Conservation (phyloP, 192 early-diverging fungal genomes). For the Coemansia sp. region DNA sequence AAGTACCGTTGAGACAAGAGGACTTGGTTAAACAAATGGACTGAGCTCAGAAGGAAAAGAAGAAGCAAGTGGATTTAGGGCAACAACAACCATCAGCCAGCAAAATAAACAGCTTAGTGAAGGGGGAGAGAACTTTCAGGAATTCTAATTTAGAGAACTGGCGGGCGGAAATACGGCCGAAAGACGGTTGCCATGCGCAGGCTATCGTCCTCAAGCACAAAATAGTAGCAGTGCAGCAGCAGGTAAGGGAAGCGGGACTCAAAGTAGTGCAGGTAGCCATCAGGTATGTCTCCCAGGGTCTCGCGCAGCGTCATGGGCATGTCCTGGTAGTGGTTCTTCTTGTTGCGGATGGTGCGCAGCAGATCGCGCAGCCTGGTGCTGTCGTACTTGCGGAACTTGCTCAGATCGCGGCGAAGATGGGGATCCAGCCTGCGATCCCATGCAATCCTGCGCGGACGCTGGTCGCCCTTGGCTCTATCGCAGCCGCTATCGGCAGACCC, state of each 20-base stretch:
- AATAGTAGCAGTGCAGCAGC: conserved; percentile 85
- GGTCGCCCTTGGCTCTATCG: background rate
- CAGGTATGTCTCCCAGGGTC: conserved; percentile 79
- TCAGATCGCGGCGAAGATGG: conserved; percentile 73
- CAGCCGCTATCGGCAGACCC: background rate
- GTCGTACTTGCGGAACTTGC: conserved; percentile 94
- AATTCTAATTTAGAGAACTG: conserved; percentile 38
- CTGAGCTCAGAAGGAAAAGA: background rate
- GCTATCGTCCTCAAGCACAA: conserved; percentile 66
- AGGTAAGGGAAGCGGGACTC: conserved; percentile 86
- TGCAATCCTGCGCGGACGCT: conserved; percentile 22
- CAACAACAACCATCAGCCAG: too few relatives aligned
- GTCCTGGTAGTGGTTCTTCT: conserved; percentile 98
- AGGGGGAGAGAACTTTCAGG: too few relatives aligned
- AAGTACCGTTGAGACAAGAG: background rate
- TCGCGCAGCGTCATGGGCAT: conserved; percentile 73
- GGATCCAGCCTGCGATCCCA: conserved; percentile 55
- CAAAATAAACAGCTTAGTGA: background rate
- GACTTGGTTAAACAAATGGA: background rate
- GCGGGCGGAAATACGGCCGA: conserved; percentile 64
- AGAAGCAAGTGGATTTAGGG: too few relatives aligned
- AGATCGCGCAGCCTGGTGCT: conserved; percentile 80
- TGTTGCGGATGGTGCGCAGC: conserved; percentile 88
- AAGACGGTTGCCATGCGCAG: conserved; percentile 67
- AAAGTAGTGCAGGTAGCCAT: conserved; percentile 87